Percentiles rank a stretch among this genome's conserved stretches.
Conservation (phyloP, 148 eudicot species). For the Persicaria maculosa region DNA sequence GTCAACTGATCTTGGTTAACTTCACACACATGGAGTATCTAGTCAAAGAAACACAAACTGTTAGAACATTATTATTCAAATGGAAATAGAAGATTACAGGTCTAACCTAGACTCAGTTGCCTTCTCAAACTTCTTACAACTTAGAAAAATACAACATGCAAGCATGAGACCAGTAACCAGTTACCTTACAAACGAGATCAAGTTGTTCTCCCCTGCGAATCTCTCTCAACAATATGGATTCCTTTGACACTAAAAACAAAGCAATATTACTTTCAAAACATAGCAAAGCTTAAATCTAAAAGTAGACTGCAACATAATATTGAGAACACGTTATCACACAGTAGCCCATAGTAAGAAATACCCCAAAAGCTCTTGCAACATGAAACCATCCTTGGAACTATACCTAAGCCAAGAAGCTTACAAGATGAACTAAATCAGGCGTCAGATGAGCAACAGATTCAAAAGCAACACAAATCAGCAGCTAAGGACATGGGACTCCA, state of each 20-base stretch:
- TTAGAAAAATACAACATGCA: not conserved
- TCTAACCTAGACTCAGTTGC: not conserved
- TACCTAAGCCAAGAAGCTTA: too few species aligned
- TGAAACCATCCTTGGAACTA: too few species aligned
- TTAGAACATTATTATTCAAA: not conserved
- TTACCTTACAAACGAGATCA: slow-evolving; percentile 76
- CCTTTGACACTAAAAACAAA: slow-evolving; percentile 26
- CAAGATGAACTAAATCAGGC: too few species aligned
- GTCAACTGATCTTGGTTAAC: slow-evolving; percentile 45
- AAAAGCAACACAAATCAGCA: too few species aligned
- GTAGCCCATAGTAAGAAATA: not conserved
- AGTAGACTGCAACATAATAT: too few species aligned
- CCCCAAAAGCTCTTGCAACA: not conserved
- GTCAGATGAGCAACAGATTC: too few species aligned
- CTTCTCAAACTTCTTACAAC: not conserved
- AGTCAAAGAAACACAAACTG: slow-evolving; percentile 5
- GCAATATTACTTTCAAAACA: not conserved
- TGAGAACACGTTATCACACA: not conserved
- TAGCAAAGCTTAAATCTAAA: not conserved
- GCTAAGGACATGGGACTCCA: too few species aligned
- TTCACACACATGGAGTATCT: slow-evolving; percentile 59
- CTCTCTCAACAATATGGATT: slow-evolving; percentile 37
- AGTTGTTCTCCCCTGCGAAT: slow-evolving; percentile 41
- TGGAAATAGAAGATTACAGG: not conserved
- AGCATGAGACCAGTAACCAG: slow-evolving; percentile 33